Evolutionary conservation across 495 filamentous ascomycete genomes (phyloP).

Genomic region (Staphylotrichum tortipilum): DNA sequence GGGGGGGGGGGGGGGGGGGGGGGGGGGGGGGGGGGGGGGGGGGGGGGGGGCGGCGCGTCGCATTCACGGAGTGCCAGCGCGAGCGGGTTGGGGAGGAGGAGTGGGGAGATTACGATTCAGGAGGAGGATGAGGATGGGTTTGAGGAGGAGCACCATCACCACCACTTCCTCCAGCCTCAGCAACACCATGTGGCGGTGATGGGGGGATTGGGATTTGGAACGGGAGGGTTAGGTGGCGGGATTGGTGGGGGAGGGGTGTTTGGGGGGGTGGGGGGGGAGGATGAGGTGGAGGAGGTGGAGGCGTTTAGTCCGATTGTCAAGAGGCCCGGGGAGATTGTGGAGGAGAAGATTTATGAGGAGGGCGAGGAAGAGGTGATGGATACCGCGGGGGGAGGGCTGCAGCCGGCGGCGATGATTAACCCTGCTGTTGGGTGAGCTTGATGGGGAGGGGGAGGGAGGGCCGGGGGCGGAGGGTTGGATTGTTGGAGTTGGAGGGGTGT

Average conservation of each 20-base stretch:
- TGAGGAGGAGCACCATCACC: constrained; percentile 21
- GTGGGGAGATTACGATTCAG: constrained; percentile 69
- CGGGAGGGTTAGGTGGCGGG: constrained; percentile 9
- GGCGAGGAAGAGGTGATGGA: constrained; percentile 21
- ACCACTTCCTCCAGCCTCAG: no score
- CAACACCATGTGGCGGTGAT: constrained; percentile 2
- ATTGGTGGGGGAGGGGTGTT: constrained; percentile 25
- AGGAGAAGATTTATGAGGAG: constrained; percentile 46
- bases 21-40: constrained; percentile 11
- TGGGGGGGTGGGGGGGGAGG: constrained; percentile 26
- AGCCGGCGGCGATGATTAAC: constrained; percentile 11
- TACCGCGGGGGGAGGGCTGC: constrained; percentile 1
- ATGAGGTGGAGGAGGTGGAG: constrained; percentile 59
- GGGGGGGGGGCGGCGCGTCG: constrained; percentile 10
- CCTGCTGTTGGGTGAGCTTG: neutral
- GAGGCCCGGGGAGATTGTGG: constrained; percentile 43
- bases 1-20: constrained; percentile 4
- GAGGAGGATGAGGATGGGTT: constrained; percentile 71
- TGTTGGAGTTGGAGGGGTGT: no score
- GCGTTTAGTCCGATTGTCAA: constrained; percentile 47
- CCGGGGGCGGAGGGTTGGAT: no score
- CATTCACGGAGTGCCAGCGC: constrained; percentile 46
- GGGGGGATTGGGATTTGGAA: constrained; percentile 12
- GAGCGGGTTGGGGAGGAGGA: constrained; percentile 42
- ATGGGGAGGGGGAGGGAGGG: no score